These are phyloP conservation scores for Phyllosticta citriasiana DNA, from an alignment of 2,329 filamentous ascomycete genomes.

Conservation along the genomic window DNA sequence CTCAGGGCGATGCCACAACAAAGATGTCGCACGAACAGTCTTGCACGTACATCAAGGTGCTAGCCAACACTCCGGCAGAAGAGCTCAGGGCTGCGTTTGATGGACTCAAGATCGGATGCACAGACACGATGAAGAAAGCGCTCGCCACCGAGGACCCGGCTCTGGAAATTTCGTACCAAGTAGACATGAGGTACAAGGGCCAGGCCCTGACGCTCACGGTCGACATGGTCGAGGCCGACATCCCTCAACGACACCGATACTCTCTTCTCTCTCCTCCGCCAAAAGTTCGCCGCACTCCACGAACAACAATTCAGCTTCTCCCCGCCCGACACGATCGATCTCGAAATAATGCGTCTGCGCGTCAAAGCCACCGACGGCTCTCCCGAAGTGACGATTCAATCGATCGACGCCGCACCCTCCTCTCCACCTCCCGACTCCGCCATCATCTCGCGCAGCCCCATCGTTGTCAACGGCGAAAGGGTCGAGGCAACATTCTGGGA, in stretches of 20 bases:
- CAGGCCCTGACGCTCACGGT: constrained; percentile 33
- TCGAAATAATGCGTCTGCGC: constrained; percentile 40
- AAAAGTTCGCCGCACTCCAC: constrained; percentile 33
- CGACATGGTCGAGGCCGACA: constrained; percentile 8
- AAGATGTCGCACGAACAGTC: constrained; percentile 40
- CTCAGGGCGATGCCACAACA: constrained; percentile 41
- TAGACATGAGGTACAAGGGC: constrained; percentile 40
- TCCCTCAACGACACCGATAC: constrained; percentile 19
- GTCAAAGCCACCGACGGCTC: constrained; percentile 36
- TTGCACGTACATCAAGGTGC: constrained; percentile 35
- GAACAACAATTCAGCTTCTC: constrained; percentile 39
- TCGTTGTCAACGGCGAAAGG: constrained; percentile 31
- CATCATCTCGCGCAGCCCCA: constrained; percentile 28
- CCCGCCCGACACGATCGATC: constrained; percentile 30
- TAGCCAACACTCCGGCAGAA: constrained; percentile 25
- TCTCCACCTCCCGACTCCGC: constrained; percentile 26
- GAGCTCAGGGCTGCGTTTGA: constrained; percentile 27
- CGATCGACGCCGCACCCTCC: constrained; percentile 19
- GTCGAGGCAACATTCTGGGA: constrained; percentile 37
- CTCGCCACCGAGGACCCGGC: constrained; percentile 22
- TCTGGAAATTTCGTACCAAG: constrained; percentile 30
- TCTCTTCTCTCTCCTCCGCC: constrained; percentile 25
- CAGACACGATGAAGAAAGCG: constrained; percentile 29
- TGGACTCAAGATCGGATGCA: constrained; percentile 28
- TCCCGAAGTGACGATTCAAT: constrained; percentile 29